Conservation (phyloP, 148 eudicot species). For the Euryodendron excelsum region DNA sequence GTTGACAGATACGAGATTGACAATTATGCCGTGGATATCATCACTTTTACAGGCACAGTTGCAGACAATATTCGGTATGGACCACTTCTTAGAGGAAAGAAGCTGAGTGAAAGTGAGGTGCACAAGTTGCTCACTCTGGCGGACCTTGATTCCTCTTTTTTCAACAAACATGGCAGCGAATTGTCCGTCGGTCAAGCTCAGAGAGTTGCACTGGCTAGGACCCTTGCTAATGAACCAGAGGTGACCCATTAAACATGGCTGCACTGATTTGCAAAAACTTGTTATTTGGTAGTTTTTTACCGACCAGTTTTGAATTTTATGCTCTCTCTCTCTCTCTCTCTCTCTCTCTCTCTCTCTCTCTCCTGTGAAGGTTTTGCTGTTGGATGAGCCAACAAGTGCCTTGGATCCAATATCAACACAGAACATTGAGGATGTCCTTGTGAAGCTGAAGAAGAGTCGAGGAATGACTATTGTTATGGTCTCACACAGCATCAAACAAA, state of each 20-base stretch:
- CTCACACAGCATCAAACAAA: slow-evolving; percentile 60
- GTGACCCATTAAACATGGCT: slow-evolving; percentile 1
- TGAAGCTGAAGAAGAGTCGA: slow-evolving; percentile 35
- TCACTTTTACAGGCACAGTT: slow-evolving; percentile 47
- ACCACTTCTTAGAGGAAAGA: slow-evolving; percentile 44
- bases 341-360: background rate
- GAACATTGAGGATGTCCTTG: slow-evolving; percentile 41
- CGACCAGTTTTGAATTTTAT: background rate
- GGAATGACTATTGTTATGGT: slow-evolving; percentile 48
- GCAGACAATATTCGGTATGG: slow-evolving; percentile 55
- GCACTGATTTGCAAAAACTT: background rate
- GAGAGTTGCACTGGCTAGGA: slow-evolving; percentile 55
- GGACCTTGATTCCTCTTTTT: slow-evolving; percentile 43
- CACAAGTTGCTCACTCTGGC: slow-evolving; percentile 41
- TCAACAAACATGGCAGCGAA: slow-evolving; percentile 34
- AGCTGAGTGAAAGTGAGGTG: slow-evolving; percentile 44
- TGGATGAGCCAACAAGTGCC: slow-evolving; percentile 67
- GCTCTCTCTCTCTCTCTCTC: background rate
- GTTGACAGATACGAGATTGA: too few relatives aligned
- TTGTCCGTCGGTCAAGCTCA: slow-evolving; percentile 61
- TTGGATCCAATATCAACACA: slow-evolving; percentile 60
- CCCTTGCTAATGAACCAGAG: slow-evolving; percentile 60
- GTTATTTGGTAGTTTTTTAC: background rate
- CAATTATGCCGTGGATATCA: too few relatives aligned
- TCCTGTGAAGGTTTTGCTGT: slow-evolving; percentile 37